A percentile compares a stretch with the other conserved stretches of the same genome.
Evolutionary conservation across 73 alveolate species (phyloP).

Genomic region (Paramecium pentaurelia): DNA sequence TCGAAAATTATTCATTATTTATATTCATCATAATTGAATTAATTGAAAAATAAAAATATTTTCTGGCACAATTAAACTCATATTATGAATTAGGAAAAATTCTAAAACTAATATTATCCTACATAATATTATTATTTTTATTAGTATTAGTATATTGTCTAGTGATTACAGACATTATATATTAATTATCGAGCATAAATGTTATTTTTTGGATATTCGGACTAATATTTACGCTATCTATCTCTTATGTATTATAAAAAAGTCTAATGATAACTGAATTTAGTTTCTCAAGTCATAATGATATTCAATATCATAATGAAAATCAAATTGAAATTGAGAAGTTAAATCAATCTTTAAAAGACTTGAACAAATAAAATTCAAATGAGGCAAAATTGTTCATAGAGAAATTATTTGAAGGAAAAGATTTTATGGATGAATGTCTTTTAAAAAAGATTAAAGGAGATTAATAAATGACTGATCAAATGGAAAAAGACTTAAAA

Average conservation of each 20-base stretch:
- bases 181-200: background rate
- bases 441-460: background rate
- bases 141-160: background rate
- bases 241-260: background rate
- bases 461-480: background rate
- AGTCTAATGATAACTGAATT: background rate
- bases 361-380: background rate
- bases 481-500: background rate
- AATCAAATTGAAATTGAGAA: background rate
- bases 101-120: background rate
- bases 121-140: background rate
- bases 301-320: background rate
- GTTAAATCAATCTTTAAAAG: background rate
- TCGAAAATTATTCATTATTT: background rate
- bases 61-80: background rate
- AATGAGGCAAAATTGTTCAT: background rate
- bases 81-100: background rate
- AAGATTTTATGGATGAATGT: background rate
- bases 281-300: background rate
- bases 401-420: slow-evolving; percentile 7
- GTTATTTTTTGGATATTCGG: background rate
- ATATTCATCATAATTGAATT: background rate
- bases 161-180: background rate
- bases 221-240: background rate
- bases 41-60: background rate